Base-by-base conservation (phyloP, 257 asterid species). In the Mentha longifolia region DNA sequence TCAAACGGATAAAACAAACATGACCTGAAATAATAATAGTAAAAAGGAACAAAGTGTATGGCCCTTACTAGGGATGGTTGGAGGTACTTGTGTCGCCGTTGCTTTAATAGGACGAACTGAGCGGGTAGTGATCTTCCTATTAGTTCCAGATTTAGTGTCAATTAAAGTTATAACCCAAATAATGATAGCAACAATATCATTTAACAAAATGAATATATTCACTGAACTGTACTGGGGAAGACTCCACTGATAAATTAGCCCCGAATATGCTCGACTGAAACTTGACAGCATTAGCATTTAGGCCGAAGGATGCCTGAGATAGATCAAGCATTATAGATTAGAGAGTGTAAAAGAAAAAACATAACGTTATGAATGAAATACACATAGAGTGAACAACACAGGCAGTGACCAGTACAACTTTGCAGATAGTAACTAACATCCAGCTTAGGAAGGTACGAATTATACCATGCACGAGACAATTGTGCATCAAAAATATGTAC, bases 51-150 rank as follows among this genome's bases (percentile, higher is more conserved):
- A 28, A 57, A 37, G 31, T 58, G 13, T 42, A 17, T 37, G 47
- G 39, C 62, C 56, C 80, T 73, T 87, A 93, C 98, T 86, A 65
- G 80, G 83, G 73, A 88, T 73, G 19, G 92, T 76, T n/a, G 93
- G 90, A 65, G 98, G 97, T 55, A 75, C 58, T 80, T 87, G 87
- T 2, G 95, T 90, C 19, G 94, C 97, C 15, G 95, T 93, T 42
- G 97, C 97, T 80, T 73, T 85, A 71, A 88, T 67, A 25, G 96
- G 92, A 73, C 75, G 85, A 71, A 82, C 73, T 17, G 73, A 14
- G 46, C 77, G 76, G 54, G 83, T 22, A 22, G 59, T 33, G 67
- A 66, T 59, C 75, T 61, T 87, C 79, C 95, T 92, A 72, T 6
- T 70, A n/a, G 60, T 14, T 65, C 11, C n/a, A 37, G 68, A 56